Evolutionary conservation across 352 stramenopile species (phyloP), one percentile per base, ranked within the genome.

Genomic region (Pythium monospermum): DNA sequence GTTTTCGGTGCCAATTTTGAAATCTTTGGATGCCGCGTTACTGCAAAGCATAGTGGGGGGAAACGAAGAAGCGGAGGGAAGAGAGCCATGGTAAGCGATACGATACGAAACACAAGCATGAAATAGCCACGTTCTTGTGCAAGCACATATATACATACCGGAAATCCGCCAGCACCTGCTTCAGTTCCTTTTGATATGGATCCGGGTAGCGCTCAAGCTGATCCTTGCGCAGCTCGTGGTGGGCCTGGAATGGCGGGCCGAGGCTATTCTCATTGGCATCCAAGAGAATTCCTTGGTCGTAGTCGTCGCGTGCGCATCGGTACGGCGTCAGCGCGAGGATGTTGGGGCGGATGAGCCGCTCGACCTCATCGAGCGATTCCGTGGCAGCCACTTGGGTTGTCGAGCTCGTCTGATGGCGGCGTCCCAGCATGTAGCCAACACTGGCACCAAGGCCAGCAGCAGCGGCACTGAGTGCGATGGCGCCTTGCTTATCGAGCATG

Each of bases 191-290:
- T 63, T 98, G 94, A 58, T 98, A 98, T 1, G 96, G 96, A 67
- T 85, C 95, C 30, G 96, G 96, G 64, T 99, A 98, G 23, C 96
- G 87, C 67, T 99, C 94, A 22, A 99, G 69, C 33, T 84, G 54
- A 47, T 85, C 79, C 40, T 65, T 62, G 40, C 83, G 73, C 4
- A 91, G 64, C 48, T 84, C 59, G 36, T 96, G 64, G 39, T 85
- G 72, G 30, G 80, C 81, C 18, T 77, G 69, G 23, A 96, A 62
- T 1, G 93, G 81, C 13, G 96, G 90, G 0, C 96, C 96, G 25
- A 97, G 81, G 45, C 91, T 97, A 75, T 99, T 99, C 74, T 99
- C 96, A 55, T 99, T 99, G 42, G 96, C 96, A 72, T 99, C 96
- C 53, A 99, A 75, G 25, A 99, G 66, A 47, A 98, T 91, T 21